A percentile compares a stretch with the other conserved stretches of the same genome.
Conservation (phyloP, 2,329 filamentous ascomycete species). For the Ophiocordyceps camponoti-saundersi region DNA sequence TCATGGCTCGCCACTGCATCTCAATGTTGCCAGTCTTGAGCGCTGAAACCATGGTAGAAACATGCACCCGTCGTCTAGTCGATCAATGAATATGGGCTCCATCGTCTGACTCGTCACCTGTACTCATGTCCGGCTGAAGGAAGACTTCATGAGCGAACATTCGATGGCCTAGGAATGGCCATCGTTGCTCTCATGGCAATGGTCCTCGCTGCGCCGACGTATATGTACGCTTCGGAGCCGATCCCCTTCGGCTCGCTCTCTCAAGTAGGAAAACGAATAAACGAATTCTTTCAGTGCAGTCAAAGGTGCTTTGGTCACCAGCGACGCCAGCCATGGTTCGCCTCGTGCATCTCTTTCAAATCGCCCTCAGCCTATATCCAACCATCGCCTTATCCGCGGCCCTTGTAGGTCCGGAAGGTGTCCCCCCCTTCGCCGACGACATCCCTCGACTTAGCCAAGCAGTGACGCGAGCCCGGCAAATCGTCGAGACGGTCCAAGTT, state of each 20-base stretch:
- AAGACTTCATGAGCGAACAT: background rate
- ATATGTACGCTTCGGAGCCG: background rate
- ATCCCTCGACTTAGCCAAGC: slow-evolving; percentile 4
- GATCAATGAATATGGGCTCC: background rate
- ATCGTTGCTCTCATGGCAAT: background rate
- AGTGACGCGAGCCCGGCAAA: slow-evolving; percentile 5
- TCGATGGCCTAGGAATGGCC: background rate
- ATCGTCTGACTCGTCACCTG: background rate
- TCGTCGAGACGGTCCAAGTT: slow-evolving; percentile 13
- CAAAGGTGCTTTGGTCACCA: background rate
- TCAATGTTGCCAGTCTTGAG: background rate
- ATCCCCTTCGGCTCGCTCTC: background rate
- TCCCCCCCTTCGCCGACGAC: slow-evolving; percentile 4
- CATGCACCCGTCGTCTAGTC: background rate
- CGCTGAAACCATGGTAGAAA: background rate
- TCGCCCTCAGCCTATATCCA: slow-evolving; percentile 3
- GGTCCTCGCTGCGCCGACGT: background rate
- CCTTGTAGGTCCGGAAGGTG: background rate
- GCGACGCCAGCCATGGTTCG: slow-evolving; percentile 6
- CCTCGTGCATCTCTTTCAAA: slow-evolving; percentile 3
- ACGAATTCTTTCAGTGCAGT: background rate
- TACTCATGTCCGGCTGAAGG: background rate
- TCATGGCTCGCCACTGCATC: background rate
- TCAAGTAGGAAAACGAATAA: background rate
- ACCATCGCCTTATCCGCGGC: background rate